Evolutionary conservation across 305 asterid genomes (phyloP), one percentile per base, ranked within the genome.

Genomic region (Fraxinus sp.): DNA sequence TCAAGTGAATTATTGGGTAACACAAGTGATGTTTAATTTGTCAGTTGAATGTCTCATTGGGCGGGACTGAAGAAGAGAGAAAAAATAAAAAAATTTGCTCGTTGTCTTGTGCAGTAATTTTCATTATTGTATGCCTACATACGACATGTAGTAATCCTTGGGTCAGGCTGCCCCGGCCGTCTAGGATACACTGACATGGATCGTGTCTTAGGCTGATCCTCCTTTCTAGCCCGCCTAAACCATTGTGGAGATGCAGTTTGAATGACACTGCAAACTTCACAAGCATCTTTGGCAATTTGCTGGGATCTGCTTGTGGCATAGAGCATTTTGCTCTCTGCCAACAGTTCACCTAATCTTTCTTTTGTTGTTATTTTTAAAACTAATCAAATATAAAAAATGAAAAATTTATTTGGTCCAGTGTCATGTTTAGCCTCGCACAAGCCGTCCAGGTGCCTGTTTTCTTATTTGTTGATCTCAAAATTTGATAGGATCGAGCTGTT

Each of bases 1-100:
- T 74, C 72, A 52, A 32, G 59, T 73, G 78, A 46, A 74, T 76
- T 49, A 79, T 57, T 74, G 55, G 78, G 78, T 8, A 62, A 8
- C 71, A 62, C 22, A 62, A 62, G 32, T 7, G 32, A 49, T 14
- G 7, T 49, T 49, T 49, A 49, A 49, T 3, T 46, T 46, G 57
- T 46, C 57, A 46, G 57, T 46, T 46, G 49, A 41, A 41, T 41
- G 14, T 41, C n/a, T 44, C 55, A 11, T 11, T 13, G n/a, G 55
- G 13, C n/a, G 5, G 55, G 5, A 44, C 16, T 3, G 55, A 13
- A 44, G n/a, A 44, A 10, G n/a, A 11, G 1, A 10, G 2, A 1
- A 39, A 41, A 7, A 10, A 44, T 0, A 1, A 5, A 41, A 9
- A 2, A 41, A 41, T 0, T 44, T 49, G 59, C 2, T 49, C 5